A percentile compares a stretch with the other conserved stretches of the same genome.
These are phyloP conservation scores for Akanthomyces uredinophilus DNA, from an alignment of 2,329 filamentous ascomycete species.

Conservation along the genomic window DNA sequence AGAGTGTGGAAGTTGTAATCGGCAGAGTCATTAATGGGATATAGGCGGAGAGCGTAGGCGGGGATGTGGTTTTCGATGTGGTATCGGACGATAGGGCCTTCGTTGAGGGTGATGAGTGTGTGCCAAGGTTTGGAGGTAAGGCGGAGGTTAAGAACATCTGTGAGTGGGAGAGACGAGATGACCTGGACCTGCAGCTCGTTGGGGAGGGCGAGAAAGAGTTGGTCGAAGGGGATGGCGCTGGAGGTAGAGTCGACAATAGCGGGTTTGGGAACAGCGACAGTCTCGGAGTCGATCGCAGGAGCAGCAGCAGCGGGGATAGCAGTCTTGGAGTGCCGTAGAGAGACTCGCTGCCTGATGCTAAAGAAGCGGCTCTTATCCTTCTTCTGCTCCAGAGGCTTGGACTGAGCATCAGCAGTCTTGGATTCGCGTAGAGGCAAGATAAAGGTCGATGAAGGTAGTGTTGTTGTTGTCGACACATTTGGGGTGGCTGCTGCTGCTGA, in stretches of 20 bases:
- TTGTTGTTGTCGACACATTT: constrained; percentile 20
- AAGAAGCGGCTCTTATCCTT: constrained; percentile 39
- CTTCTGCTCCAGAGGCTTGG: constrained; percentile 31
- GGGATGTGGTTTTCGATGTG: constrained; percentile 57
- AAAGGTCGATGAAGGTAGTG: constrained; percentile 36
- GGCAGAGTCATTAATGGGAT: constrained; percentile 45
- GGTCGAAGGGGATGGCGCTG: constrained; percentile 43
- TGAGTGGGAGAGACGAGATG: constrained; percentile 54
- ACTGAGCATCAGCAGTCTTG: constrained; percentile 28
- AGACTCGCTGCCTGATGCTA: constrained; percentile 35
- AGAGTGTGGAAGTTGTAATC: constrained; percentile 55
- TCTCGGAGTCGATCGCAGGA: constrained; percentile 12
- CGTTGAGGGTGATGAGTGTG: constrained; percentile 54
- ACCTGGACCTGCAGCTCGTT: constrained; percentile 60
- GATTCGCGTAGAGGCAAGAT: constrained; percentile 46
- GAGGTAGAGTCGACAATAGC: constrained; percentile 11
- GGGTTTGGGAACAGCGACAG: background rate
- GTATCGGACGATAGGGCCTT: constrained; percentile 55
- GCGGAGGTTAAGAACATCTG: constrained; percentile 55
- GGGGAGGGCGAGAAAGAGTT: constrained; percentile 54
- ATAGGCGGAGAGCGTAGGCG: constrained; percentile 54
- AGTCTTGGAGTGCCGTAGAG: constrained; percentile 32
- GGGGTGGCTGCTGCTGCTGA: constrained; percentile 21
- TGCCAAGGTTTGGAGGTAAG: constrained; percentile 56
- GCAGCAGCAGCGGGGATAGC: constrained; percentile 17